Evolutionary conservation across 768 basidiomycete species (phyloP).

Genomic region (Multifurca ochricompacta): DNA sequence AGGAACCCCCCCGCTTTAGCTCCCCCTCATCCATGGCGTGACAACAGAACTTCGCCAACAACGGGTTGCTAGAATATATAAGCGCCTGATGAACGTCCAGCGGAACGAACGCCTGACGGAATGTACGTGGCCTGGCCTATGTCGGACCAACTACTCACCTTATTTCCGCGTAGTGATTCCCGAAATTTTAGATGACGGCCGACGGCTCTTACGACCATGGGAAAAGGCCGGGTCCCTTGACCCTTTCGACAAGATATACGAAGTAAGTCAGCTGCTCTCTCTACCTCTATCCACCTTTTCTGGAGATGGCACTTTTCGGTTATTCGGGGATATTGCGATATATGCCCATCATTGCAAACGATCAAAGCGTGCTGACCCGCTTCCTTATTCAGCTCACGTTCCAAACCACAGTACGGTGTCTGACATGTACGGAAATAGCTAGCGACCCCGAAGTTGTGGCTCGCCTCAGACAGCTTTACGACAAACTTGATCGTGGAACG

Average conservation of each 20-base stretch:
- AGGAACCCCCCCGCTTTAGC: conserved; percentile 34
- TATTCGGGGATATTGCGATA: neutral
- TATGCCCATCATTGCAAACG: neutral
- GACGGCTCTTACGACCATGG: conserved; percentile 55
- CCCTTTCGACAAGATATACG: conserved; percentile 64
- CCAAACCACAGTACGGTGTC: conserved; percentile 61
- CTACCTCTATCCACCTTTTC: neutral
- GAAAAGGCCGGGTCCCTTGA: conserved; percentile 57
- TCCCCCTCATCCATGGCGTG: conserved; percentile 69
- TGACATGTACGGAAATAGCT: conserved; percentile 63
- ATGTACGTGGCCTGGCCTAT: conserved; percentile 38
- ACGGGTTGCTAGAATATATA: conserved; percentile 59
- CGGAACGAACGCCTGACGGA: conserved; percentile 50
- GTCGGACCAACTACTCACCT: conserved; percentile 8
- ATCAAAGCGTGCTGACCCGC: neutral
- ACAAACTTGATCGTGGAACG: conserved; percentile 59
- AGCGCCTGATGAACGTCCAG: conserved; percentile 58
- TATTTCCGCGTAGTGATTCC: conserved; percentile 48
- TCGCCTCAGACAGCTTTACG: conserved; percentile 58
- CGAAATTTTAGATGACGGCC: conserved; percentile 55
- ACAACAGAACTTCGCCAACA: conserved; percentile 61
- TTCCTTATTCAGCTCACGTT: conserved; percentile 43
- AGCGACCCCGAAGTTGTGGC: conserved; percentile 53
- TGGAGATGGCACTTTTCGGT: conserved; percentile 9
- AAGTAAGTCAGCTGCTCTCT: conserved; percentile 35